A percentile compares a stretch with the other conserved stretches of the same genome.
These are phyloP conservation scores for Penicillium cinerascens DNA, from an alignment of 495 filamentous ascomycete species.

Conservation along the genomic window DNA sequence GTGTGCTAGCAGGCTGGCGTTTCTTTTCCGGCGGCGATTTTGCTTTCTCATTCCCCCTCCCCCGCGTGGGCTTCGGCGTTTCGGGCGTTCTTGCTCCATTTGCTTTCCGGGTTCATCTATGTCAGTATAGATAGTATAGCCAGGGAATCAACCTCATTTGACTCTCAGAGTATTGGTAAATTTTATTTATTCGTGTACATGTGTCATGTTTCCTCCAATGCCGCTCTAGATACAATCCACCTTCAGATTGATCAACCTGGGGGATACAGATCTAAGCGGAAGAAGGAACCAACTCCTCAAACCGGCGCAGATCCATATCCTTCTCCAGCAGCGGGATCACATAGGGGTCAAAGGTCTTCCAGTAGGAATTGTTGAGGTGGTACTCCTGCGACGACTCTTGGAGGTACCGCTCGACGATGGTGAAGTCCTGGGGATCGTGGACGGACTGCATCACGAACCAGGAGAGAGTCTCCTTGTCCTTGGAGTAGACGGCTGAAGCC, in stretches of 20 bases:
- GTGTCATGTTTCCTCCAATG: neutral
- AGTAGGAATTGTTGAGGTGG: constrained; percentile 65
- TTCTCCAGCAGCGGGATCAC: constrained; percentile 60
- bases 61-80: neutral
- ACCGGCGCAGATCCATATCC: constrained; percentile 60
- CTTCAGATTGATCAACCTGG: neutral
- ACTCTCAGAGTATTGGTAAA: neutral
- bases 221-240: neutral
- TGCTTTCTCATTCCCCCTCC: neutral
- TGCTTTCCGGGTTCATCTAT: neutral
- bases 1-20: constrained; percentile 1
- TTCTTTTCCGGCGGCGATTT: neutral
- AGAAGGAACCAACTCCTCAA: constrained; percentile 47
- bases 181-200: neutral
- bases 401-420: constrained; percentile 64
- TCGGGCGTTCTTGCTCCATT: neutral
- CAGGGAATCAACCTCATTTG: neutral
- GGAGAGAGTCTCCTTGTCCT: constrained; percentile 63
- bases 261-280: neutral
- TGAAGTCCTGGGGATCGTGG: constrained; percentile 61
- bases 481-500: constrained; percentile 58
- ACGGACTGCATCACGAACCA: constrained; percentile 69
- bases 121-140: neutral
- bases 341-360: constrained; percentile 67
- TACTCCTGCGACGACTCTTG: constrained; percentile 57